Evolutionary conservation across 352 stramenopile genomes (phyloP).

Genomic region (Globisporangium iwayamae): DNA sequence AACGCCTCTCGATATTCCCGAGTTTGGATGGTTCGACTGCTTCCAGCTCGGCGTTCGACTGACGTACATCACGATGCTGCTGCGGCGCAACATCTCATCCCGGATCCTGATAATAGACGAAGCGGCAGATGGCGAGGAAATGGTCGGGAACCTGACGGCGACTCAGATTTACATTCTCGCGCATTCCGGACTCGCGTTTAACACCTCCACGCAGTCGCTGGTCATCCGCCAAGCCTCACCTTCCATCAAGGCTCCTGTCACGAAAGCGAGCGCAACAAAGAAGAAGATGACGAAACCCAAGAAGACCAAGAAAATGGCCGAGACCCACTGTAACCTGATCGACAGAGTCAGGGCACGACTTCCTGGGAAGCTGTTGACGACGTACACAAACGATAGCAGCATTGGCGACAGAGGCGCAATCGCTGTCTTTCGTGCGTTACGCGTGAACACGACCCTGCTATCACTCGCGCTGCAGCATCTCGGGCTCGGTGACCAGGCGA

Average conservation of each 20-base stretch:
- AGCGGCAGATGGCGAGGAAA: slow-evolving; percentile 10
- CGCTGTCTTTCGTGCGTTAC: slow-evolving; percentile 51
- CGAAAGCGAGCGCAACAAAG: slow-evolving; percentile 7
- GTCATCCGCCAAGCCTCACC: slow-evolving; percentile 25
- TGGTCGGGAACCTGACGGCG: slow-evolving; percentile 20
- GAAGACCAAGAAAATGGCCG: not conserved
- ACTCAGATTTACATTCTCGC: slow-evolving; percentile 31
- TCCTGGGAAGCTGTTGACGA: not conserved
- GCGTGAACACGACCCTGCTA: slow-evolving; percentile 42
- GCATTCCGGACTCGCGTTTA: slow-evolving; percentile 35
- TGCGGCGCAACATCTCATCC: slow-evolving; percentile 49
- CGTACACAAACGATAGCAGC: slow-evolving; percentile 5
- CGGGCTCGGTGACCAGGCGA: slow-evolving; percentile 44
- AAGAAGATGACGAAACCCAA: slow-evolving; percentile 9
- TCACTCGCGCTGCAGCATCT: slow-evolving; percentile 48
- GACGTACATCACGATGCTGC: slow-evolving; percentile 42
- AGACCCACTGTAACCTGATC: not conserved
- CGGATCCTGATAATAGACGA: slow-evolving; percentile 34
- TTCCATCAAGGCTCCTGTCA: not conserved
- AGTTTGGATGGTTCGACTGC: slow-evolving; percentile 46
- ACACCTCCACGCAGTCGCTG: slow-evolving; percentile 31
- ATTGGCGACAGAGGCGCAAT: slow-evolving; percentile 29
- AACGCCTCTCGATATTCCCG: slow-evolving; percentile 32
- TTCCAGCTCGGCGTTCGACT: slow-evolving; percentile 47
- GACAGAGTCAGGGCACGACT: not conserved